Base-by-base conservation (phyloP, 306 rosid genomes). In the Trifolium pratense region DNA sequence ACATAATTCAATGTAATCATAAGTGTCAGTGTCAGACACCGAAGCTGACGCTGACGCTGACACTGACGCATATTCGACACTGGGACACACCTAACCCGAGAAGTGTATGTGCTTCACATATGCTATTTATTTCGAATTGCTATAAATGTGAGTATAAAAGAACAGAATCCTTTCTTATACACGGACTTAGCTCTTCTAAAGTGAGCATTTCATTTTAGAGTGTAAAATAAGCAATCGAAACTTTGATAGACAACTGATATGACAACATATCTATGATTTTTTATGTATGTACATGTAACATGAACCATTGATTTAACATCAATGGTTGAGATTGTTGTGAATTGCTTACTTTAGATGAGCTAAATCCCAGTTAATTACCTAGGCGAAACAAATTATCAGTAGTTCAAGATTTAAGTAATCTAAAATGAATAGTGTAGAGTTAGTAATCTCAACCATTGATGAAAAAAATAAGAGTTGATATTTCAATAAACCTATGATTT, bases 391-490 rank as follows among this genome's bases (percentile, higher is more conserved):
- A 52, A 52, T 18, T 3, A 52, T 29, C 29, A n/a, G 16, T 6
- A 6, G n/a, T 49, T 49, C 23, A 52, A 52, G 59, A 52, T 49
- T 16, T 49, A 7, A 17, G 11, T 49, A 20, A n/a, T 49, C 56
- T 17, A 49, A 49, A 49, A 49, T 49, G 0, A 49, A 49, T 49
- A 7, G 56, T 17, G 16, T 15, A 5, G 7, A 48, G 53, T 46
- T 11, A 13, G 16, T 46, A 48, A 48, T 48, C 20, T n/a, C 53
- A 48, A 48, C 3, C 55, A 6, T 48, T 48, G 55, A n/a, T 48
- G 55, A 48, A n/a, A 48, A 48, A 48, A n/a, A n/a, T 48, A 48
- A 48, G 20, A n/a, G 55, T 48, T n/a, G 21, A 48, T 48, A n/a
- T 48, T 6, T 48, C 21, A 48, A 48, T 48, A 48, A 48, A 48